Conservation (phyloP, 1,139 yeast species). For the Maudiozyma humilis region DNA sequence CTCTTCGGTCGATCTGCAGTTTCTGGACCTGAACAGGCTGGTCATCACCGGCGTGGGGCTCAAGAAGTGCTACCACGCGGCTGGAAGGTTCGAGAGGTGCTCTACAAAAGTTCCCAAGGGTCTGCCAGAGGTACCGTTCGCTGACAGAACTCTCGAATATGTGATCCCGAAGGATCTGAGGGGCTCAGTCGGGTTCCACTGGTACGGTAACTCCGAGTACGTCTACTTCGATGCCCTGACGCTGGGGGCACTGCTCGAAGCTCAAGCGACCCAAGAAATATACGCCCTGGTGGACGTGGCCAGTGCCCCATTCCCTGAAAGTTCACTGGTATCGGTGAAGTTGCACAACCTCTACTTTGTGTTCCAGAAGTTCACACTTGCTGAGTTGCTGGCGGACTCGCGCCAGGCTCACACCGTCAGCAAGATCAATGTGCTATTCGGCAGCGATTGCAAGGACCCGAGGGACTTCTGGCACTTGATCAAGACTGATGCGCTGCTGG, state of each 20-base stretch:
- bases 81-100: slow-evolving; percentile 13
- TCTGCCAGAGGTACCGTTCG: background rate
- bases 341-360: slow-evolving; percentile 2
- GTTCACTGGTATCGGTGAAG: background rate
- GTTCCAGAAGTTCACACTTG: background rate
- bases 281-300: background rate
- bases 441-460: slow-evolving; percentile 68
- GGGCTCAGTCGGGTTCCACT: slow-evolving; percentile 14
- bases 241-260: slow-evolving; percentile 5
- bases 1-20: background rate
- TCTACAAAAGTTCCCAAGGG: background rate
- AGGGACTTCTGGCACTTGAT: slow-evolving; percentile 59
- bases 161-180: slow-evolving; percentile 18
- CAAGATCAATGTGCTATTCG: slow-evolving; percentile 60
- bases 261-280: background rate
- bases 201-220: slow-evolving; percentile 22
- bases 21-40: slow-evolving; percentile 2
- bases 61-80: slow-evolving; percentile 18
- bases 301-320: background rate
- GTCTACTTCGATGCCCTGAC: slow-evolving; percentile 16
- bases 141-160: slow-evolving; percentile 5
- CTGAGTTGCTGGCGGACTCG: slow-evolving; percentile 4
- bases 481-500: slow-evolving; percentile 22
- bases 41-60: slow-evolving; percentile 16
- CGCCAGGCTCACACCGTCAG: slow-evolving; percentile 11